phyloP scores from a whole-genome alignment of 164 flowering plant species.

The Macadamia tetraphylla region DNA sequence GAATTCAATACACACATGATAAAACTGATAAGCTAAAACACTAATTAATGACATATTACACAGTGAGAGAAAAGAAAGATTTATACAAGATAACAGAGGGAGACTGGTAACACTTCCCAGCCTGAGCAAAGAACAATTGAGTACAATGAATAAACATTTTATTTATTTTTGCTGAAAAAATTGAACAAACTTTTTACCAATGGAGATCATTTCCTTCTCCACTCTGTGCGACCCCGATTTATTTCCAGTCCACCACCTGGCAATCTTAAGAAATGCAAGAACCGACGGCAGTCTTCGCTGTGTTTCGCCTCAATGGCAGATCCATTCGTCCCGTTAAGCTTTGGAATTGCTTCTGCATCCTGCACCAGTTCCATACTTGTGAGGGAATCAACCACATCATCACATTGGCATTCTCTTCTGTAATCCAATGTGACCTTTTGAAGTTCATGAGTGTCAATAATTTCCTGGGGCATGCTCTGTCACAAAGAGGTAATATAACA shows the following conservation, averaged over 20 bases:
- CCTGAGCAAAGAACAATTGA: too few species aligned
- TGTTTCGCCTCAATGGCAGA: conserved; percentile 25
- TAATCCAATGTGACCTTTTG: conserved; percentile 81
- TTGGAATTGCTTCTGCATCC: conserved; percentile 19
- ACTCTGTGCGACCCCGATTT: conserved; percentile 85
- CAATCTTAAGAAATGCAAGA: conserved; percentile 71
- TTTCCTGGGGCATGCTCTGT: conserved; percentile 93
- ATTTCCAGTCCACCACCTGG: conserved; percentile 66
- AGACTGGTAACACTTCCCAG: too few species aligned
- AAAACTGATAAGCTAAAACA: too few species aligned
- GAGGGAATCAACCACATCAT: conserved; percentile 83
- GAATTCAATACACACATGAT: background rate
- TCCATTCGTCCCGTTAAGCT: conserved; percentile 52
- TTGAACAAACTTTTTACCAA: background rate
- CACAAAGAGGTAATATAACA: background rate
- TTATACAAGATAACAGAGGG: too few species aligned
- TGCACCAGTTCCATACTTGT: conserved; percentile 46
- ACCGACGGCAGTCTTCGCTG: conserved; percentile 35
- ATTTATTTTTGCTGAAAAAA: too few species aligned
- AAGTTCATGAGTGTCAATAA: conserved; percentile 74
- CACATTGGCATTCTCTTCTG: conserved; percentile 85
- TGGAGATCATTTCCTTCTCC: conserved; percentile 63
- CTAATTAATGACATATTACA: too few species aligned
- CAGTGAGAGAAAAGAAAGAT: too few species aligned
- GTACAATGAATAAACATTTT: too few species aligned